Evolutionary conservation across 2,329 filamentous ascomycete species (phyloP).

Genomic region (Akanthomyces uredinophilus): DNA sequence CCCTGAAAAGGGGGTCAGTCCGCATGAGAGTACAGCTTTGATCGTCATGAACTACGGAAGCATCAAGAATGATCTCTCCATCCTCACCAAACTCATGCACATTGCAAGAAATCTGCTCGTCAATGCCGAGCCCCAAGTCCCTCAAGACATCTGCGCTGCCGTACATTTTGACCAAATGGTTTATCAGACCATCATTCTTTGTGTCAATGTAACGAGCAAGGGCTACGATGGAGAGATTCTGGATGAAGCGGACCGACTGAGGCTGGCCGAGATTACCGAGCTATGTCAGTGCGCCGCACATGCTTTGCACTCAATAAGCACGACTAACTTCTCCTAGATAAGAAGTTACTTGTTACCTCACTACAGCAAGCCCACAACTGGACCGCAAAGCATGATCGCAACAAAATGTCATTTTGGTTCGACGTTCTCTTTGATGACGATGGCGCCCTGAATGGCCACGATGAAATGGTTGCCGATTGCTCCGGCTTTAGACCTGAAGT

Average conservation of each 20-base stretch:
- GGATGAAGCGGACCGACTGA: slow-evolving; percentile 52
- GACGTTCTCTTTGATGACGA: slow-evolving; percentile 60
- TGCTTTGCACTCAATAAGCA: not conserved
- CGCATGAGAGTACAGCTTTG: slow-evolving; percentile 56
- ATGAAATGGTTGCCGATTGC: slow-evolving; percentile 48
- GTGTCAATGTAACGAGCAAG: slow-evolving; percentile 62
- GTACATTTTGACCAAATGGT: slow-evolving; percentile 62
- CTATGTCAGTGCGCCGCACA: slow-evolving; percentile 44
- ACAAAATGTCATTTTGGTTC: slow-evolving; percentile 67
- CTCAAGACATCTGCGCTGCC: slow-evolving; percentile 60
- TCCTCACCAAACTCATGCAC: slow-evolving; percentile 62
- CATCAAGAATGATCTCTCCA: slow-evolving; percentile 57
- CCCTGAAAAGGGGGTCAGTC: slow-evolving; percentile 51
- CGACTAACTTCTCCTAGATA: slow-evolving; percentile 40
- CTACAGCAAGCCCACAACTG: slow-evolving; percentile 65
- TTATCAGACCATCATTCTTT: slow-evolving; percentile 60
- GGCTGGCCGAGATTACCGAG: slow-evolving; percentile 59
- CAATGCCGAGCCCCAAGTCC: slow-evolving; percentile 58
- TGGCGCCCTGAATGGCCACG: slow-evolving; percentile 40
- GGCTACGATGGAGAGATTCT: slow-evolving; percentile 60
- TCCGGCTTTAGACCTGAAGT: slow-evolving; percentile 50
- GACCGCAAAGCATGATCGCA: slow-evolving; percentile 63
- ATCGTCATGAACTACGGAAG: slow-evolving; percentile 58
- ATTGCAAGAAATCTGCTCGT: slow-evolving; percentile 61
- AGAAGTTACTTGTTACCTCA: slow-evolving; percentile 61